These are phyloP conservation scores for Furcasterigmium furcatum DNA, from an alignment of 2,329 filamentous ascomycete genomes.

Conservation along the genomic window DNA sequence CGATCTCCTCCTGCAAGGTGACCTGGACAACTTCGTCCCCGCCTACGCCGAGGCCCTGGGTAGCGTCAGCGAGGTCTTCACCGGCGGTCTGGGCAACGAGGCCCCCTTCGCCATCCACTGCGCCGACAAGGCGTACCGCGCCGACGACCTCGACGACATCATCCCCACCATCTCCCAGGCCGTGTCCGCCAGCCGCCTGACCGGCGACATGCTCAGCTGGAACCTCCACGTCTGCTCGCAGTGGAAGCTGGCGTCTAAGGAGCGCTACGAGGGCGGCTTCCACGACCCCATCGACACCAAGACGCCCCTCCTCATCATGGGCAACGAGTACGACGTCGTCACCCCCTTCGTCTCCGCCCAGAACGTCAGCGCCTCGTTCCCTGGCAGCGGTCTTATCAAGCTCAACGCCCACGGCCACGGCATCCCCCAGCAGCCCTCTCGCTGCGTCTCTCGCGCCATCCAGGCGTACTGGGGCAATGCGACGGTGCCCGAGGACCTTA, in stretches of 20 bases:
- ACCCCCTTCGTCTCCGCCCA: background rate
- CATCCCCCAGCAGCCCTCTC: background rate
- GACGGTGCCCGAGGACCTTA: background rate
- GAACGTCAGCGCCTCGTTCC: conserved; percentile 2
- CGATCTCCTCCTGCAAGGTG: conserved; percentile 10
- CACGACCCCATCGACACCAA: conserved; percentile 4
- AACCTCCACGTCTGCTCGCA: conserved; percentile 1
- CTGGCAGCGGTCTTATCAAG: background rate
- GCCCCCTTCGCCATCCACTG: conserved; percentile 14
- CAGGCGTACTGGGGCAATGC: background rate
- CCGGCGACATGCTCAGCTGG: background rate
- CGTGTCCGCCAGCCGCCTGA: background rate
- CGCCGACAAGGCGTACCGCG: conserved; percentile 5
- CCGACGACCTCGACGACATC: conserved; percentile 1
- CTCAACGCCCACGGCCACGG: background rate
- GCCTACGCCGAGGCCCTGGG: background rate
- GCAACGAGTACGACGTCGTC: background rate
- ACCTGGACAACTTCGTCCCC: background rate
- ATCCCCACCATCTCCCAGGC: conserved; percentile 1
- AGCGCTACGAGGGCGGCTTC: conserved; percentile 5
- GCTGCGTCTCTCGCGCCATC: background rate
- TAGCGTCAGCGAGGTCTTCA: background rate
- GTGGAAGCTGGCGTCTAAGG: conserved; percentile 4
- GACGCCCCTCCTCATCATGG: background rate
- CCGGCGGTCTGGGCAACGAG: conserved; percentile 2